A percentile compares a stretch with the other conserved stretches of the same genome.
Conservation (phyloP, 768 basidiomycete species). For the Lactarius psammicola region DNA sequence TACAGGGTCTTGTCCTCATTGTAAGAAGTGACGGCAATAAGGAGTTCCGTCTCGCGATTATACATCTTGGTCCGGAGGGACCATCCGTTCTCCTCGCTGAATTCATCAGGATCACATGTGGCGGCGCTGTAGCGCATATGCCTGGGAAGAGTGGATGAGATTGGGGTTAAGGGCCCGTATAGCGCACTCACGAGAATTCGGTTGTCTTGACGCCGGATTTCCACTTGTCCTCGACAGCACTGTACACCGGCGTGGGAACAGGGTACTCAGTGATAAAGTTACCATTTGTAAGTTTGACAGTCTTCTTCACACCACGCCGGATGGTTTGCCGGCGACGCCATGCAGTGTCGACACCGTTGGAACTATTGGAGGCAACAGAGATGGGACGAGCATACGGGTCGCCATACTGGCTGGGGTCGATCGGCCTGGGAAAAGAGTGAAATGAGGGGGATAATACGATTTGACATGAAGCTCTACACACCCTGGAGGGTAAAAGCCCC, state of each 20-base stretch:
- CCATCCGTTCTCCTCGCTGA: conserved; percentile 75
- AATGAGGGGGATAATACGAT: not conserved
- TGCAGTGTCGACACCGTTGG: conserved; percentile 39
- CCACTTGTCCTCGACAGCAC: conserved; percentile 81
- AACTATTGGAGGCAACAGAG: conserved; percentile 39
- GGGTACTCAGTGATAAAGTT: conserved; percentile 90
- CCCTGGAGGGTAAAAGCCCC: conserved; percentile 76
- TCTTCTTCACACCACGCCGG: conserved; percentile 90
- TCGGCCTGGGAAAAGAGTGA: conserved; percentile 30
- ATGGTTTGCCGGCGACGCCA: conserved; percentile 83
- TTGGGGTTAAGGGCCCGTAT: not conserved
- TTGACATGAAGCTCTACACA: conserved; percentile 40
- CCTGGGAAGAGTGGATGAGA: conserved; percentile 37
- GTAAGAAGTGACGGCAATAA: conserved; percentile 93
- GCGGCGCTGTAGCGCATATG: conserved; percentile 96
- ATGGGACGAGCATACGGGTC: conserved; percentile 62
- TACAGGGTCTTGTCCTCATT: conserved; percentile 93
- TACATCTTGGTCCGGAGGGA: conserved; percentile 81
- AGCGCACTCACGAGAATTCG: conserved; percentile 81
- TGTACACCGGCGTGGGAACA: conserved; percentile 80
- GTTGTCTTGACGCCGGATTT: conserved; percentile 60
- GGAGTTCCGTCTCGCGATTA: conserved; percentile 85
- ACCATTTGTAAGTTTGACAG: conserved; percentile 89
- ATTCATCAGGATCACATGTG: conserved; percentile 89
- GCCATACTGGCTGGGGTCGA: conserved; percentile 61